Base-by-base conservation (phyloP, 1,139 yeast genomes). In the Yarrowia galli region DNA sequence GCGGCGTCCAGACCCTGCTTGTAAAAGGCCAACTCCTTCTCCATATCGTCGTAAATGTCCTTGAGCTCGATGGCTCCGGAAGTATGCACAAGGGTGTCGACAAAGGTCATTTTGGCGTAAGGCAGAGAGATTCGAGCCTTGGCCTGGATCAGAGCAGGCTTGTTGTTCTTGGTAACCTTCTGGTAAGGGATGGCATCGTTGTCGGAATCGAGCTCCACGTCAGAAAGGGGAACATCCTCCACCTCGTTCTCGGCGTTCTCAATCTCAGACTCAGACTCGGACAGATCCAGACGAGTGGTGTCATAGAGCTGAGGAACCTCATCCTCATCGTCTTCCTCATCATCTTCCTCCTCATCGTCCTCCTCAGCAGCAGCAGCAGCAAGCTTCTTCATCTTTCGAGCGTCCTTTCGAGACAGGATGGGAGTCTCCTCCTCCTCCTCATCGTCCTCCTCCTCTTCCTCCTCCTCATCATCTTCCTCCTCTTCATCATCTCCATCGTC, bases 21-120 rank as follows among this genome's bases (percentile, higher is more conserved):
- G 79, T 93, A 95, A 75, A 92, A 91, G 10, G 89, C 89, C 67
- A 89, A 77, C 77, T 89, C 95, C 74, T 93, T 88, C 79, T 92
- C 95, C 66, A 97, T 90, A 75, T 96, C 99, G 76, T 96, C 98
- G 75, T 92, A 91, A 71, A 93, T 90, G 77, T 96, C 98, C 77
- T 88, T 91, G 75, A 93, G 89, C 16, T 82, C 82, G 67, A 93
- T 83, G 20, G 88, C 84, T 51, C 93, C 80, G 23, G 92, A 79
- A 79, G 92, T 92, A 77, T 92, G 97, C 53, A 61, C 65, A 32
- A 61, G 54, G 8, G 43, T 22, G 80, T 95, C 98, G 71, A 84
- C 85, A 79, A 95, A 95, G 9, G 91, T 82, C 74, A 87, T 86
- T 72, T 83, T 87, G 18, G 78, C 74, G 40, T 67, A 70, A 2